Evolutionary conservation across 2,329 filamentous ascomycete genomes (phyloP), one percentile per base, ranked within the genome.

Genomic region (Beauveria australis): DNA sequence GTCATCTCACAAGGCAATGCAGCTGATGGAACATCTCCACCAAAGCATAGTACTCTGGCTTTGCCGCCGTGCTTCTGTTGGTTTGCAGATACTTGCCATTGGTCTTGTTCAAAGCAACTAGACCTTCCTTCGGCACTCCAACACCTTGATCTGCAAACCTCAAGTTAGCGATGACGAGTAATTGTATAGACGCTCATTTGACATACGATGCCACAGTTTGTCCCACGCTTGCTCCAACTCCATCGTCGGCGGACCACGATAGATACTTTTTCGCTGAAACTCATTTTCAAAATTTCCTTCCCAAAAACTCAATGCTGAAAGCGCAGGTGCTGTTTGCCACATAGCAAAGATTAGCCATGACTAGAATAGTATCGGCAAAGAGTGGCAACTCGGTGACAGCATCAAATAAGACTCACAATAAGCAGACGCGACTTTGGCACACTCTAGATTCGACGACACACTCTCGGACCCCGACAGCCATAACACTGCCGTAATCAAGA

Each of bases 21-120:
- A 64, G 49, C 24, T 64, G 63, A 22, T 64, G 63, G 19, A 62
- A 64, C 14, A 64, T 59, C 26, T 63, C 63, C 8, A 63, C 43
- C 24, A 63, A 19, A 5, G 52, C 63, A n/a, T 60, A 61, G 16
- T 63, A 63, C 37, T 47, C 48, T 10, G 53, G 60, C 5, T 57
- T 40, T 18, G 46, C 41, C 3, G 60, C 37, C 6, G 46, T 46
- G 26, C 60, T 58, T 7, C 48, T 19, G 9, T 28, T 33, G 10
- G 48, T 53, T 19, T 61, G 33, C 5, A 57, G 37, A 57, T 53
- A 52, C 2, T 52, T 51, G 40, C n/a, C 46, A 2, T 43, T 22
- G 6, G 53, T 52, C 47, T 61, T 61, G 18, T 58, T 58, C 37
- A 61, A 28, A 40, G 53, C 60, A 19, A 24, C 19, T 3, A 52